Base-by-base conservation (phyloP, 176 grass and related monocot genomes). In the Aegilops sharonensis region DNA sequence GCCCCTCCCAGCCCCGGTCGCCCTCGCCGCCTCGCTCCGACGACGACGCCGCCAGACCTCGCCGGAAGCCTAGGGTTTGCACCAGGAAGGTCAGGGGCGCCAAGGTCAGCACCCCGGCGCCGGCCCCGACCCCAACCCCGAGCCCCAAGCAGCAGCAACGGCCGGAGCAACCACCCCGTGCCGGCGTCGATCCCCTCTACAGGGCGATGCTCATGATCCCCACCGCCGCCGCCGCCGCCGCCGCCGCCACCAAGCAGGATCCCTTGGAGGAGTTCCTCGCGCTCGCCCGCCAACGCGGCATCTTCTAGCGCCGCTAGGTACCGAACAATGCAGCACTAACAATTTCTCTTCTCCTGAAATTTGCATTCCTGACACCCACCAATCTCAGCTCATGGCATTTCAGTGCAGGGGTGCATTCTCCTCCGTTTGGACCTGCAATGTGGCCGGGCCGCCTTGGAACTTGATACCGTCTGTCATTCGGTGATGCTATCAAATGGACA, bases 131-230 rank as follows among this genome's bases (percentile, higher is more conserved):
- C 25, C 68, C 77, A 3, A 81, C 61, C 4, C 87, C 54, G 2
- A 89, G 81, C 76, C 67, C 57, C 40, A 30, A 43, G 32, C 68
- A 72, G 23, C 31, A 32, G 15, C 23, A 45, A 4, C 40, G 29
- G 15, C 23, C 40, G 17, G 71, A 74, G 71, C 2, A 50, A 75
- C 72, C 42, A 15, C 6, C 15, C 42, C 23, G 17, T 18, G 72
- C 54, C 54, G 17, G 3, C 54, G 62, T 35, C 29, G 83, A 89
- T 50, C 88, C 88, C 37, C 83, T 89, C 0, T 20, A 32, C 47
- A 76, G 30, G 62, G 87, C 73, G 3, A 64, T 88, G 36, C 25
- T 85, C 20, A 85, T 85, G 88, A 81, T 85, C 14, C 83, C 77
- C 14, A 62, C 70, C 5, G 45, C 72, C n/a, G 4, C 72, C 42